Percentiles rank a stretch among this genome's conserved stretches.
These are phyloP conservation scores for Hymenoscyphus fraxineus DNA, from an alignment of 2,329 filamentous ascomycete species.

Conservation along the genomic window DNA sequence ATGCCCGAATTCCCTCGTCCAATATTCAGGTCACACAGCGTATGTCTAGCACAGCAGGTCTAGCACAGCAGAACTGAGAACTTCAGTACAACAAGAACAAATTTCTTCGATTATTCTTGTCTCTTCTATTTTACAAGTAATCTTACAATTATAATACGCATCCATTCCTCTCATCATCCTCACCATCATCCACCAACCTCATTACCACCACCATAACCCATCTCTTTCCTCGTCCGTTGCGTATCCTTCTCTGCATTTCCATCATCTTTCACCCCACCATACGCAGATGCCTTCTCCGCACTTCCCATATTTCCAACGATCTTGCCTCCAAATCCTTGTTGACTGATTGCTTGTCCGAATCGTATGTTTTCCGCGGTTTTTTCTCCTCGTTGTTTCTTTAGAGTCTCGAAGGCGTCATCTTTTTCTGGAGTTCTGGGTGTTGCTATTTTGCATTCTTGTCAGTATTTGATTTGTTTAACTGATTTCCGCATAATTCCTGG, in stretches of 20 bases:
- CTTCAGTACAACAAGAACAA: too few species aligned
- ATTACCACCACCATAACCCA: conserved; percentile 53
- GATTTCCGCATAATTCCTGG: background rate
- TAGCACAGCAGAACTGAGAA: background rate
- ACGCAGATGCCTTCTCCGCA: conserved; percentile 28
- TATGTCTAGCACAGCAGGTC: background rate
- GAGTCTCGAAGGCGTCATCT: background rate
- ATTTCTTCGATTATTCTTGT: too few species aligned
- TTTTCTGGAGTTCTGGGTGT: background rate
- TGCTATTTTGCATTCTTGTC: background rate
- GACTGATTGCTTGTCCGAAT: conserved; percentile 53
- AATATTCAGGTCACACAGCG: background rate
- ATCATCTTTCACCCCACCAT: background rate
- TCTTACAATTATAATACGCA: too few species aligned
- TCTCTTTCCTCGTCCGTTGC: conserved; percentile 43
- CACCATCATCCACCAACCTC: conserved; percentile 48
- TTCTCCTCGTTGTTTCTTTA: conserved; percentile 37
- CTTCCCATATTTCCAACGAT: conserved; percentile 41
- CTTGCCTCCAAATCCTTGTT: conserved; percentile 52
- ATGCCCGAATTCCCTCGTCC: background rate
- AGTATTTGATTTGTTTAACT: background rate
- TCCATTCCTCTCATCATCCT: background rate
- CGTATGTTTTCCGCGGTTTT: conserved; percentile 49
- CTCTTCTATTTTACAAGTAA: too few species aligned
- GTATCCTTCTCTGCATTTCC: conserved; percentile 29